Evolutionary conservation across 2,329 filamentous ascomycete species (phyloP).

Genomic region (Xylaria sp.): DNA sequence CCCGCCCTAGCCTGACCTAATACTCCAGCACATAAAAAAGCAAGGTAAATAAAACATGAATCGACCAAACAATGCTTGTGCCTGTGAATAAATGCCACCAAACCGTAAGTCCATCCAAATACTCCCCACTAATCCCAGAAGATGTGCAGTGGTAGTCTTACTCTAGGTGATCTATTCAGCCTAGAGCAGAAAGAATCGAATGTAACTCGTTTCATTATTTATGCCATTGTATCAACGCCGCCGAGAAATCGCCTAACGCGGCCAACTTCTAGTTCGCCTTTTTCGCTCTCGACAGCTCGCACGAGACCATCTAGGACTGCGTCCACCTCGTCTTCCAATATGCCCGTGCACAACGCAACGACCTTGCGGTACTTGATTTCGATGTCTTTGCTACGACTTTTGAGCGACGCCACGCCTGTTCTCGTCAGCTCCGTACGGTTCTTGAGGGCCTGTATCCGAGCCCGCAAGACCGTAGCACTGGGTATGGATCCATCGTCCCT

Average conservation of each 20-base stretch:
- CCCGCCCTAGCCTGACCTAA: neutral
- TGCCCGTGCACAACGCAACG: conserved; percentile 85
- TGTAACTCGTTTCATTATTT: conserved; percentile 46
- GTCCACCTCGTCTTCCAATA: conserved; percentile 82
- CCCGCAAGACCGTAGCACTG: conserved; percentile 69
- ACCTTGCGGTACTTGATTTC: conserved; percentile 90
- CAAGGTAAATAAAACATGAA: conserved; percentile 3
- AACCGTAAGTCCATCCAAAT: conserved; percentile 11
- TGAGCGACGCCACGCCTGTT: conserved; percentile 75
- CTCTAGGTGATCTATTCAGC: conserved; percentile 7
- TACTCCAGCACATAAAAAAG: conserved; percentile 1
- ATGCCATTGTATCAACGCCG: conserved; percentile 73
- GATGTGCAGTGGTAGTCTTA: neutral
- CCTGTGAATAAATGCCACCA: conserved; percentile 11
- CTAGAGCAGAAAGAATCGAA: conserved; percentile 41
- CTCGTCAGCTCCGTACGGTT: conserved; percentile 74
- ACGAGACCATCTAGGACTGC: conserved; percentile 81
- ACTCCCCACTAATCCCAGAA: conserved; percentile 11
- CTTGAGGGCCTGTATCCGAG: conserved; percentile 76
- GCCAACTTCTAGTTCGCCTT: conserved; percentile 77
- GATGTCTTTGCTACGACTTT: conserved; percentile 82
- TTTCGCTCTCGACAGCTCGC: conserved; percentile 90
- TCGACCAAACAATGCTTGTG: conserved; percentile 7
- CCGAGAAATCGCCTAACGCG: conserved; percentile 82
- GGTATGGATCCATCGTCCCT: conserved; percentile 63